Conservation (phyloP, 352 stramenopile species). For the Phytophthora crassamura region DNA sequence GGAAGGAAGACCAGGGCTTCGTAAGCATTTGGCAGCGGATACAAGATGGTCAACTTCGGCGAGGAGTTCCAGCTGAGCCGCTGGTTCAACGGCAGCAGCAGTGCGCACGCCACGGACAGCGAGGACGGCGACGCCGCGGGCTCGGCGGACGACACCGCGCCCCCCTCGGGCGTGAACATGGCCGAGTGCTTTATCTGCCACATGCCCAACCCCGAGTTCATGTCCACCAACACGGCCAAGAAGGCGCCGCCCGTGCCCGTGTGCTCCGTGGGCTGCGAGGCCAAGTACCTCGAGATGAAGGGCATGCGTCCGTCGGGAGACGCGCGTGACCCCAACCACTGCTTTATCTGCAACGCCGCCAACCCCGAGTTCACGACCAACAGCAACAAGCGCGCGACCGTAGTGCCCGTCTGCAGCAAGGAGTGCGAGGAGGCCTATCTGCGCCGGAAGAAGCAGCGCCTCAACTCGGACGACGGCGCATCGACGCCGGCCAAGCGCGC, state of each 20-base stretch:
- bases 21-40: neutral
- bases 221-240: slow-evolving; percentile 67
- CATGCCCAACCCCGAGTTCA: slow-evolving; percentile 66
- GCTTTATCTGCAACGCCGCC: slow-evolving; percentile 66
- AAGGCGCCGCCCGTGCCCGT: slow-evolving; percentile 64
- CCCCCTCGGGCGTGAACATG: slow-evolving; percentile 27
- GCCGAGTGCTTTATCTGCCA: slow-evolving; percentile 65
- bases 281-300: slow-evolving; percentile 63
- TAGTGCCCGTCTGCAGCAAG: slow-evolving; percentile 72
- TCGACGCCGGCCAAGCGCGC: slow-evolving; percentile 32
- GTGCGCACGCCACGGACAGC: slow-evolving; percentile 46
- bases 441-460: slow-evolving; percentile 46
- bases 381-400: slow-evolving; percentile 51
- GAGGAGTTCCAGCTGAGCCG: slow-evolving; percentile 82
- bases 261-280: slow-evolving; percentile 61
- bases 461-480: slow-evolving; percentile 15
- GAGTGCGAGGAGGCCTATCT: slow-evolving; percentile 71
- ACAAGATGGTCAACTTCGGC: slow-evolving; percentile 46
- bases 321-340: slow-evolving; percentile 42
- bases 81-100: slow-evolving; percentile 75
- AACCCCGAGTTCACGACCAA: slow-evolving; percentile 75
- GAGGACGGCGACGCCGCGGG: slow-evolving; percentile 46
- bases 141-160: slow-evolving; percentile 27
- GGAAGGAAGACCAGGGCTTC: neutral
- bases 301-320: slow-evolving; percentile 47